These are phyloP conservation scores for Trichoderma sp. DNA, from an alignment of 2,329 filamentous ascomycete species.

Conservation along the genomic window DNA sequence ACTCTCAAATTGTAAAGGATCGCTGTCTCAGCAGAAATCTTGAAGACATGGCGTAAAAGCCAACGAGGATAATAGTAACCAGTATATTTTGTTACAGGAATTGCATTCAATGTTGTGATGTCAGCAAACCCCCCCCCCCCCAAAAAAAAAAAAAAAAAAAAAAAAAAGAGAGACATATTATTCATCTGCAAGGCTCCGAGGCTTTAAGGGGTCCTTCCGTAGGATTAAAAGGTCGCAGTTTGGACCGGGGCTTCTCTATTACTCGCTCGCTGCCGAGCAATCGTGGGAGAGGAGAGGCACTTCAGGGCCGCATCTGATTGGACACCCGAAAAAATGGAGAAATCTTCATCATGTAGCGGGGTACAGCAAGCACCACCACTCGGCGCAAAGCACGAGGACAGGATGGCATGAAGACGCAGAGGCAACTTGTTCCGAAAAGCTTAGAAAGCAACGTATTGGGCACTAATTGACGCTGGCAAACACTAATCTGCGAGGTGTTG, in stretches of 20 bases:
- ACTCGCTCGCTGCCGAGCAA: neutral
- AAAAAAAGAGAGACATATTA: neutral
- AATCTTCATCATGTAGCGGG: neutral
- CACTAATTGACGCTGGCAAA: neutral
- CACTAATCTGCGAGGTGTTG: neutral
- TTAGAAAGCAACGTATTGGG: neutral
- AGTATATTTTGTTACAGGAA: neutral
- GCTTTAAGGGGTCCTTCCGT: neutral
- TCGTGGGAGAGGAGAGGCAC: neutral
- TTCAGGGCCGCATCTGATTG: constrained; percentile 10
- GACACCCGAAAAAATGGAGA: neutral
- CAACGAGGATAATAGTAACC: neutral
- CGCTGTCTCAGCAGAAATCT: neutral
- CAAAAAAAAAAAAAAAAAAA: too few species aligned
- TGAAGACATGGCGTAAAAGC: neutral
- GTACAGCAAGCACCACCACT: neutral
- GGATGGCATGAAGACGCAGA: neutral
- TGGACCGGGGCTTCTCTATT: neutral
- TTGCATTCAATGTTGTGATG: neutral
- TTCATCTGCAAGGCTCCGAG: neutral
- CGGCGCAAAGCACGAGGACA: neutral
- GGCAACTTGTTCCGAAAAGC: neutral
- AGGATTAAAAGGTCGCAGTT: neutral
- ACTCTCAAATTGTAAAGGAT: neutral
- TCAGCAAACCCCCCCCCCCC: neutral